Conservation (phyloP, 2,329 filamentous ascomycete species). For the Fonsecaea erecta region DNA sequence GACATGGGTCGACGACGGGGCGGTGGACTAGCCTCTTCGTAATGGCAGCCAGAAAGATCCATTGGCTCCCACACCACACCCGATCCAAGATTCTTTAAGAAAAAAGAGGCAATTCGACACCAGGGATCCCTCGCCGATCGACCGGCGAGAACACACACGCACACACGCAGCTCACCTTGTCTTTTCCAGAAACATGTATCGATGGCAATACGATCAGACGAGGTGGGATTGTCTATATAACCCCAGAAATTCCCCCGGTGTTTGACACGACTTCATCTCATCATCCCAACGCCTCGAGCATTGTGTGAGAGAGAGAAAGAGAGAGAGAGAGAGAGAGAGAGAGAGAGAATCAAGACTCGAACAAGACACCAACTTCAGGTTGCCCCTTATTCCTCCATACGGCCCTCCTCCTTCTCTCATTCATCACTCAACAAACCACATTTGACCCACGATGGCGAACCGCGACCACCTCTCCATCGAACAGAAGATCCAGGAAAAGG, state of each 20-base stretch:
- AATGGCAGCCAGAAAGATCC: neutral
- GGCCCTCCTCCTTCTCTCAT: neutral
- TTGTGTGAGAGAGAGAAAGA: too few species aligned
- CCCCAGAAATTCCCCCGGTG: neutral
- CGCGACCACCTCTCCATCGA: conserved; percentile 21
- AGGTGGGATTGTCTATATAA: neutral
- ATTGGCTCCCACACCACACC: neutral
- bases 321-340: too few species aligned
- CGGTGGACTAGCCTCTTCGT: neutral
- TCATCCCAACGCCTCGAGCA: neutral
- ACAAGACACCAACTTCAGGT: neutral
- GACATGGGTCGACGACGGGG: neutral
- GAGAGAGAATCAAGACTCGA: neutral
- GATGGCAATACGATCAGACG: neutral
- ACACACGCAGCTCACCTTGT: neutral
- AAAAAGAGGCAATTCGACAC: neutral
- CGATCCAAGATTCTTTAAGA: neutral
- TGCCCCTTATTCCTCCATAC: too few species aligned
- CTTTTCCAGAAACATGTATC: neutral
- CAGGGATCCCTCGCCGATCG: neutral
- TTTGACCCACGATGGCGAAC: conserved; percentile 15
- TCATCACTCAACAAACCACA: too few species aligned
- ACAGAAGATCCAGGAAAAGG: conserved; percentile 24
- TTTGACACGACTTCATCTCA: neutral
- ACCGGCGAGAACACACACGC: neutral